Evolutionary conservation across 768 basidiomycete species (phyloP).

Genomic region (Suillus brevipes): DNA sequence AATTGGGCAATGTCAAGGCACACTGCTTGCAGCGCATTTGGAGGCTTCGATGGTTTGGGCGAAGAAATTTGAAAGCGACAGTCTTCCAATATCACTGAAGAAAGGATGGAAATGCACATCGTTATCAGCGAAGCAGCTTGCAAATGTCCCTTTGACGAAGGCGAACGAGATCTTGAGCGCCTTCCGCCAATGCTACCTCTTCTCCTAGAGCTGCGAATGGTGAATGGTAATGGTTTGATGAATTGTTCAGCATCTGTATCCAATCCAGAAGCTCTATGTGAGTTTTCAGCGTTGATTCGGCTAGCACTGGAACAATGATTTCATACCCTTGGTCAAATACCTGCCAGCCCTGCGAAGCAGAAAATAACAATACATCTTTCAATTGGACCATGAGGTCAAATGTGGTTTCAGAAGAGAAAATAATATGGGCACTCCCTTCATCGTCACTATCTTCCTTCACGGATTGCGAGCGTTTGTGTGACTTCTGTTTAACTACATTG

Average conservation of each 20-base stretch:
- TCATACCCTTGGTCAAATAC: slow-evolving; percentile 58
- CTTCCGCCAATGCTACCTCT: slow-evolving; percentile 43
- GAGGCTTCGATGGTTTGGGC: slow-evolving; percentile 66
- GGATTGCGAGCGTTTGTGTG: slow-evolving; percentile 10
- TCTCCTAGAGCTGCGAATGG: slow-evolving; percentile 31
- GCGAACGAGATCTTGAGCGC: slow-evolving; percentile 56
- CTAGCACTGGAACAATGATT: not conserved
- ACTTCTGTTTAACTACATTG: slow-evolving; percentile 42
- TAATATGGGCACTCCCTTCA: slow-evolving; percentile 37
- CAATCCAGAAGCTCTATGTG: slow-evolving; percentile 1
- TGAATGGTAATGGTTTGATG: slow-evolving; percentile 41
- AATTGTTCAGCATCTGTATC: not conserved
- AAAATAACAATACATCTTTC: slow-evolving; percentile 57
- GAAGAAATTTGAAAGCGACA: slow-evolving; percentile 62
- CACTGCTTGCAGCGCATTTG: slow-evolving; percentile 72
- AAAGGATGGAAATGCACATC: slow-evolving; percentile 58
- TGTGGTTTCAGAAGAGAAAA: slow-evolving; percentile 65
- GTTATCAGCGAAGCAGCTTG: slow-evolving; percentile 55
- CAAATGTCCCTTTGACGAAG: slow-evolving; percentile 28
- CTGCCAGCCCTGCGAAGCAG: slow-evolving; percentile 57
- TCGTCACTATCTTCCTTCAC: slow-evolving; percentile 32
- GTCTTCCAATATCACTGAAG: slow-evolving; percentile 69
- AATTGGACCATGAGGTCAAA: slow-evolving; percentile 64
- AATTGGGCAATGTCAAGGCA: slow-evolving; percentile 72
- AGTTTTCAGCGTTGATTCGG: not conserved